A percentile compares a stretch with the other conserved stretches of the same genome.
Conservation (phyloP, 73 alveolate genomes). For the Tetrahymena elliotti region DNA sequence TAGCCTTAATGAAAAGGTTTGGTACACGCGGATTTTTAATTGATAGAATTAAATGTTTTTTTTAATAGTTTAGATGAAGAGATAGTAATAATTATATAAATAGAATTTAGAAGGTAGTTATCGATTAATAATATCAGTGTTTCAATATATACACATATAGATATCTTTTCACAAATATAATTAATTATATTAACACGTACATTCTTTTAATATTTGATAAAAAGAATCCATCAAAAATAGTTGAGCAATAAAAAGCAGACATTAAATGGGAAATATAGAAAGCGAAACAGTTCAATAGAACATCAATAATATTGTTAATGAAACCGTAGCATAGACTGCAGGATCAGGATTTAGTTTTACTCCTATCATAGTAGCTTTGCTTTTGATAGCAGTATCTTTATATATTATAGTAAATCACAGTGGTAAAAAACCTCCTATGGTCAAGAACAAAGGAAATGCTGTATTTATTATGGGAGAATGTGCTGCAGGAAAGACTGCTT, state of each 20-base stretch:
- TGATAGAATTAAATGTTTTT: neutral
- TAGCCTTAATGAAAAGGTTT: neutral
- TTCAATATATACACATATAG: neutral
- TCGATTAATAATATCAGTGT: neutral
- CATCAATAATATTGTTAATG: neutral
- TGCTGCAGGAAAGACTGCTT: neutral
- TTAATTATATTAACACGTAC: neutral
- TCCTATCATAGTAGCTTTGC: neutral
- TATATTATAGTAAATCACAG: neutral
- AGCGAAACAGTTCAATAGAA: neutral
- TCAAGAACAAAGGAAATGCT: neutral
- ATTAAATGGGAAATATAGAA: neutral
- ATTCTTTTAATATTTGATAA: neutral
- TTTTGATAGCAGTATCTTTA: neutral
- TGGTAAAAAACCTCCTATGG: neutral
- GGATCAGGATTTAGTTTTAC: neutral
- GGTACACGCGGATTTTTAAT: neutral
- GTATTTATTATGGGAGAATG: neutral
- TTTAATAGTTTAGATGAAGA: neutral
- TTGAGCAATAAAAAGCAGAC: neutral
- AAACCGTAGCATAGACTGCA: neutral
- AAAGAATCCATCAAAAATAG: neutral
- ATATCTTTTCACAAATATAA: neutral
- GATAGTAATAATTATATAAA: neutral
- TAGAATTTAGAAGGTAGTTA: neutral